Conservation (phyloP, 2,329 filamentous ascomycete species). For the Fusarium nelsonii region DNA sequence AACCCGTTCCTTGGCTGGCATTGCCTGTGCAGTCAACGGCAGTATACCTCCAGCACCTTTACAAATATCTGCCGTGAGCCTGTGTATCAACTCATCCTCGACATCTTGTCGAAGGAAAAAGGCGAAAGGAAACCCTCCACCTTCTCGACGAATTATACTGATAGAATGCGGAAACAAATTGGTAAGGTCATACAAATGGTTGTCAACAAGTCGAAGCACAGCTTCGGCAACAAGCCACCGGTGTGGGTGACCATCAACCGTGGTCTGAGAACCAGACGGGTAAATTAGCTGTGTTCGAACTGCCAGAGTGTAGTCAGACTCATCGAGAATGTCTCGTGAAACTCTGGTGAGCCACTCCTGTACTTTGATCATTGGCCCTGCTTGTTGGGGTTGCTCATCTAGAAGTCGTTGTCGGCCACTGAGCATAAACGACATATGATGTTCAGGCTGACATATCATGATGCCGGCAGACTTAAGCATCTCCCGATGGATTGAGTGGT, state of each 20-base stretch:
- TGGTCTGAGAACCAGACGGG: conserved; percentile 63
- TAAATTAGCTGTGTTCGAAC: conserved; percentile 70
- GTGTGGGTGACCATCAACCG: conserved; percentile 66
- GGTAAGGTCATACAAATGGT: conserved; percentile 55
- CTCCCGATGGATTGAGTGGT: conserved; percentile 53
- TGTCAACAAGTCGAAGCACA: conserved; percentile 58
- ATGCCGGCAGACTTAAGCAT: conserved; percentile 62
- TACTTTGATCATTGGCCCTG: conserved; percentile 62
- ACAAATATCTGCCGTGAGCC: conserved; percentile 42
- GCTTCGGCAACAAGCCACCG: conserved; percentile 63
- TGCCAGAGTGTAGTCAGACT: conserved; percentile 69
- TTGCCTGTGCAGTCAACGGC: conserved; percentile 35
- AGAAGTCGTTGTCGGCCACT: conserved; percentile 69
- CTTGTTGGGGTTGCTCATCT: conserved; percentile 59
- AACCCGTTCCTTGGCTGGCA: conserved; percentile 40
- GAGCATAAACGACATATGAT: conserved; percentile 73
- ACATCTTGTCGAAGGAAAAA: conserved; percentile 65
- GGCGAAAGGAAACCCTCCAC: conserved; percentile 58
- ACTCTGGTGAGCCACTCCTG: conserved; percentile 64
- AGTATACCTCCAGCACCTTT: conserved; percentile 41
- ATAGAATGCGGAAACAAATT: conserved; percentile 50
- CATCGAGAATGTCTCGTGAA: conserved; percentile 74
- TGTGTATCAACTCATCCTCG: conserved; percentile 57
- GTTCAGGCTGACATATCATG: conserved; percentile 71
- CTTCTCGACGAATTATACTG: conserved; percentile 53